Evolutionary conservation across 495 filamentous ascomycete genomes (phyloP).

Genomic region (Xylaria curta): DNA sequence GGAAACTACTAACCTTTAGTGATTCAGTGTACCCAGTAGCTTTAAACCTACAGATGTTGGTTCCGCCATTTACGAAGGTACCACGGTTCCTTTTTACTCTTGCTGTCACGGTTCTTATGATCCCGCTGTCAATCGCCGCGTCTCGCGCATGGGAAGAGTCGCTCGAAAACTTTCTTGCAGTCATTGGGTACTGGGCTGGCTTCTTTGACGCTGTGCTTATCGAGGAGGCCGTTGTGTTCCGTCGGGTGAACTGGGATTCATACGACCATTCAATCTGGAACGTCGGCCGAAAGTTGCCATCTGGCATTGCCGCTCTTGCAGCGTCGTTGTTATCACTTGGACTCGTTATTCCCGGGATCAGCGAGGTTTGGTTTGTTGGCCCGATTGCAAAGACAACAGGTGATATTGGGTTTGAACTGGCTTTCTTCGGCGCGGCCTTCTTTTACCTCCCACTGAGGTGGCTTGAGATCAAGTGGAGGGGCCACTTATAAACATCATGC

Average conservation of each 20-base stretch:
- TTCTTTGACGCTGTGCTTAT: slow-evolving; percentile 56
- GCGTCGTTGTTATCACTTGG: slow-evolving; percentile 46
- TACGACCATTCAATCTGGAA: slow-evolving; percentile 57
- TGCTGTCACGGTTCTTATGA: slow-evolving; percentile 53
- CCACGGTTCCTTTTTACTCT: slow-evolving; percentile 56
- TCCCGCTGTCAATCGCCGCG: slow-evolving; percentile 55
- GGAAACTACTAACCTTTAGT: background rate
- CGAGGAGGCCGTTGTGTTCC: slow-evolving; percentile 56
- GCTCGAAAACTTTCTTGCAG: slow-evolving; percentile 56
- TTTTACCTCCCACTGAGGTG: slow-evolving; percentile 52
- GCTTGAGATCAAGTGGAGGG: slow-evolving; percentile 44
- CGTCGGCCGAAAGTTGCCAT: slow-evolving; percentile 50
- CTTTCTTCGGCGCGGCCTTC: slow-evolving; percentile 53
- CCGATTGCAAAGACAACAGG: slow-evolving; percentile 57
- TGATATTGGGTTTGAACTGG: slow-evolving; percentile 62
- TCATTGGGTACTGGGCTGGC: slow-evolving; percentile 62
- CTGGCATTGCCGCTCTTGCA: slow-evolving; percentile 50
- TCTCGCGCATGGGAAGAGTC: slow-evolving; percentile 56
- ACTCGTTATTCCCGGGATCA: slow-evolving; percentile 58
- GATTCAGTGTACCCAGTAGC: slow-evolving; percentile 49
- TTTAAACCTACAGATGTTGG: slow-evolving; percentile 58
- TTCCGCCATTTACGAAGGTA: slow-evolving; percentile 50
- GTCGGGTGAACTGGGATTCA: slow-evolving; percentile 43
- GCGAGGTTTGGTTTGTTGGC: slow-evolving; percentile 58
- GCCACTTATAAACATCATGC: slow-evolving; percentile 9